Percentiles rank a stretch among this genome's conserved stretches.
Conservation (phyloP, 1,284 basidiomycete genomes). For the Termitomyces sp. region DNA sequence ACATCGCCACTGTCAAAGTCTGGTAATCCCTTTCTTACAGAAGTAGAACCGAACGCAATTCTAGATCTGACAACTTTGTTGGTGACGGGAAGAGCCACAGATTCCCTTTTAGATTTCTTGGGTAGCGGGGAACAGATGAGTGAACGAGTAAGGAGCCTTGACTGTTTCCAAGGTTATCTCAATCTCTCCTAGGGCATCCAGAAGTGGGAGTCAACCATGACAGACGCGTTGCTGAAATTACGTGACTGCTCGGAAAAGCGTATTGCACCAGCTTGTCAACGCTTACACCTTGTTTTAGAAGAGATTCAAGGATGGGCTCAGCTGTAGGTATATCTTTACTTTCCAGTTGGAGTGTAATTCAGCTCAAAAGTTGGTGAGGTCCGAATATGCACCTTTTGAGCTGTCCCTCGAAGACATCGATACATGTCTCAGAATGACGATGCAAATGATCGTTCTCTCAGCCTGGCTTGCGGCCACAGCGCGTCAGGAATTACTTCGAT, state of each 20-base stretch:
- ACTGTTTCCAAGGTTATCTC: conserved; percentile 17
- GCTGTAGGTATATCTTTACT: conserved; percentile 44
- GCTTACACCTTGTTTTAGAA: conserved; percentile 66
- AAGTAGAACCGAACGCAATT: conserved; percentile 54
- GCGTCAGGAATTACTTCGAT: conserved; percentile 61
- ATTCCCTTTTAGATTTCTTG: conserved; percentile 65
- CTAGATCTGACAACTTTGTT: conserved; percentile 70
- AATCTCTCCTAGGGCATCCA: conserved; percentile 51
- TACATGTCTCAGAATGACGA: conserved; percentile 46
- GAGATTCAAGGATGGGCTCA: conserved; percentile 73
- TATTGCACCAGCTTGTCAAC: conserved; percentile 68
- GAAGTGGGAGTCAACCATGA: conserved; percentile 74
- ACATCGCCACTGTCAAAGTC: conserved; percentile 5
- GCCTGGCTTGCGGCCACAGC: conserved; percentile 65
- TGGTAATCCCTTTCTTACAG: conserved; percentile 29
- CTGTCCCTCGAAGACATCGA: conserved; percentile 47
- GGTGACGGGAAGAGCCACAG: conserved; percentile 63
- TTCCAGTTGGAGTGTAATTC: conserved; percentile 1
- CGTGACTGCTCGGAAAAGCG: conserved; percentile 69
- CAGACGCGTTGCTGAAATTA: conserved; percentile 63
- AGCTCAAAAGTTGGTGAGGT: conserved; percentile 31
- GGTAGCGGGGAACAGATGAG: conserved; percentile 75
- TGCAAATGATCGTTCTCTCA: conserved; percentile 54
- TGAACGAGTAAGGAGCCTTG: conserved; percentile 55
- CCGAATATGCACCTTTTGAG: conserved; percentile 47